Conservation (phyloP, 768 basidiomycete species). For the Suillus hirtellus region DNA sequence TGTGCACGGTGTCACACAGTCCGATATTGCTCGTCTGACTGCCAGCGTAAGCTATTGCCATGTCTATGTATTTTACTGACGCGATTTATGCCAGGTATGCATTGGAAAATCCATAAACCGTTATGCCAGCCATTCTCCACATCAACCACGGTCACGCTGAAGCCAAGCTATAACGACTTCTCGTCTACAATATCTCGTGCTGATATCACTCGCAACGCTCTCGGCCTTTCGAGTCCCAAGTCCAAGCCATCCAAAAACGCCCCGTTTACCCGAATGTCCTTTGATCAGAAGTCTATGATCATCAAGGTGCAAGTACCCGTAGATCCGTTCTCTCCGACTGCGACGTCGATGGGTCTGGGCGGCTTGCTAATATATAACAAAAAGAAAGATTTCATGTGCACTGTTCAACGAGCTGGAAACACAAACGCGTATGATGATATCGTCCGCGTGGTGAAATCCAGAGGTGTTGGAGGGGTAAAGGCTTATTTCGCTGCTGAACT, state of each 20-base stretch:
- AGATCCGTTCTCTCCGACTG: slow-evolving; percentile 6
- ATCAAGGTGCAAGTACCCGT: slow-evolving; percentile 57
- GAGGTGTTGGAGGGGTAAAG: slow-evolving; percentile 45
- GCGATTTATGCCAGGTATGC: slow-evolving; percentile 33
- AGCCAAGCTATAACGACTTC: slow-evolving; percentile 38
- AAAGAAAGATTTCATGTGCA: slow-evolving; percentile 54
- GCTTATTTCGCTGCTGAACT: slow-evolving; percentile 59
- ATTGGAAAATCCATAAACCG: slow-evolving; percentile 52
- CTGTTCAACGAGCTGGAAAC: slow-evolving; percentile 34
- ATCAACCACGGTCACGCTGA: slow-evolving; percentile 46
- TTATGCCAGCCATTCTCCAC: slow-evolving; percentile 47
- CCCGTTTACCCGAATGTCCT: slow-evolving; percentile 21
- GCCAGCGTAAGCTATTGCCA: slow-evolving; percentile 46
- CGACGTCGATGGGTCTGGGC: slow-evolving; percentile 16
- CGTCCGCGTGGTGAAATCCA: slow-evolving; percentile 37
- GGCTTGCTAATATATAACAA: slow-evolving; percentile 50
- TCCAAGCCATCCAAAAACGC: slow-evolving; percentile 21
- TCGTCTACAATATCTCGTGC: slow-evolving; percentile 26
- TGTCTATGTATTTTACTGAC: not conserved
- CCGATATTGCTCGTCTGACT: slow-evolving; percentile 54
- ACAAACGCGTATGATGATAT: slow-evolving; percentile 43
- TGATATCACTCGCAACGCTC: slow-evolving; percentile 29
- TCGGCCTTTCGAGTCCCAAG: slow-evolving; percentile 29
- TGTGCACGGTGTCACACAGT: slow-evolving; percentile 47
- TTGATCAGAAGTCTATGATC: slow-evolving; percentile 42